Conservation (phyloP, 352 stramenopile species). For the Phytophthora pistaciae region DNA sequence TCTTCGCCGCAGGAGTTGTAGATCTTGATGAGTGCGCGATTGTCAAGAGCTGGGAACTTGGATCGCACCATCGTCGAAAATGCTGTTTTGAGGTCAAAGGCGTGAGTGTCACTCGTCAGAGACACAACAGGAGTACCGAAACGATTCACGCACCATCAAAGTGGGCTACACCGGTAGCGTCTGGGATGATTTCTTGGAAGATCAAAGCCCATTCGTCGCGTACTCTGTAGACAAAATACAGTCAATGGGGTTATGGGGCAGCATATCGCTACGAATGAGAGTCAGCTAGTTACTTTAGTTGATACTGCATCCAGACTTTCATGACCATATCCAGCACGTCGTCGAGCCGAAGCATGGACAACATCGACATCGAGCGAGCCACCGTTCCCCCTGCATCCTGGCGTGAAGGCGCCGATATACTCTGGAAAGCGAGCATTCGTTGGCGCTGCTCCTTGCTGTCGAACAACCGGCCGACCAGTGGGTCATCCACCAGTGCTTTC, state of each 20-base stretch:
- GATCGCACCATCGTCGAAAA: conserved; percentile 68
- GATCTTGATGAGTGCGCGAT: conserved; percentile 66
- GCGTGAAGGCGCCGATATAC: conserved; percentile 17
- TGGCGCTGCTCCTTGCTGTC: conserved; percentile 58
- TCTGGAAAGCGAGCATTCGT: conserved; percentile 44
- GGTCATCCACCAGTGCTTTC: conserved; percentile 55
- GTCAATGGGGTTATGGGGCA: not conserved
- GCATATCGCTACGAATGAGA: not conserved
- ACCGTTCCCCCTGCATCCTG: conserved; percentile 14
- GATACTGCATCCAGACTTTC: conserved; percentile 75
- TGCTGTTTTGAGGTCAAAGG: conserved; percentile 27
- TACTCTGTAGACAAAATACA: conserved; percentile 37
- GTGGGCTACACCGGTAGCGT: conserved; percentile 68
- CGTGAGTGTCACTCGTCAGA: not conserved
- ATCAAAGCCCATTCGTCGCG: conserved; percentile 65
- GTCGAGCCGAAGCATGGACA: conserved; percentile 62
- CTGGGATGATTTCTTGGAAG: conserved; percentile 70
- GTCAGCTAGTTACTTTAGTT: conserved; percentile 45
- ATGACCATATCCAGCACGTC: conserved; percentile 79
- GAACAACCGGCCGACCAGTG: conserved; percentile 56
- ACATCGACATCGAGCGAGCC: conserved; percentile 2
- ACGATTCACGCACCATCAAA: conserved; percentile 52
- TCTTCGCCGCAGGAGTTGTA: conserved; percentile 85
- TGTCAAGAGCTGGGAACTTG: conserved; percentile 60
- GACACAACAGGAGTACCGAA: not conserved